Base-by-base conservation (phyloP, 1,284 basidiomycete genomes). In the Peniophora sp. region DNA sequence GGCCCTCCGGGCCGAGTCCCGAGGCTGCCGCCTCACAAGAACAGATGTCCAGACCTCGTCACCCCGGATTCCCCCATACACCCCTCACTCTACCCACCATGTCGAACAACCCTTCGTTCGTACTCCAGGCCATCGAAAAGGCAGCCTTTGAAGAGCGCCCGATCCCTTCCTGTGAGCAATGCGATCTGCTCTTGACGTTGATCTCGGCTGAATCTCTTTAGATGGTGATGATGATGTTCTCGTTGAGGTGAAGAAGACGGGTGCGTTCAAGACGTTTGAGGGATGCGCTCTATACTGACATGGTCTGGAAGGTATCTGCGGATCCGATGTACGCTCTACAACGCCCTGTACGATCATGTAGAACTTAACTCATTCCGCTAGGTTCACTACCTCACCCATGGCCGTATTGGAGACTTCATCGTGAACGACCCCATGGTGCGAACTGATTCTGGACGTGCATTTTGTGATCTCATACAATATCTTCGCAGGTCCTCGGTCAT, bases 211-310 rank as follows among this genome's bases (percentile, higher is more conserved):
- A 23, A 44, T 38, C 24, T 49, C 47, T 56, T 22, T 60, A 87
- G 86, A 90, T 55, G 73, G 74, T 20, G 78, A 78, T 49, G 76
- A 89, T 60, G 88, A 97, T 61, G 92, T 95, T 44, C 81, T 97
- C 27, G 82, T 98, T 46, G 80, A 91, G 62, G 85, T 97, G 47
- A 93, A 93, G 69, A 94, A 96, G 70, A 94, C 92, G 20, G 90
- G 89, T 85, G 55, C 54, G 78, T 63, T 45, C 19, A 3, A 9
- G 10, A 43, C 22, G 22, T 22, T 50, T 39, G 38, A 45, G n/a
- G 32, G n/a, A 17, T 16, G 27, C 27, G 2, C 3, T 35, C 38
- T 17, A 17, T n/a, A 17, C 38, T 41, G 38, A 50, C 32, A 16
- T n/a, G 34, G 49, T 19, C 35, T 34, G 45, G 27, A 56, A 92